phyloP scores from a whole-genome alignment of 768 basidiomycete genomes.

The Trametopsis cervina region DNA sequence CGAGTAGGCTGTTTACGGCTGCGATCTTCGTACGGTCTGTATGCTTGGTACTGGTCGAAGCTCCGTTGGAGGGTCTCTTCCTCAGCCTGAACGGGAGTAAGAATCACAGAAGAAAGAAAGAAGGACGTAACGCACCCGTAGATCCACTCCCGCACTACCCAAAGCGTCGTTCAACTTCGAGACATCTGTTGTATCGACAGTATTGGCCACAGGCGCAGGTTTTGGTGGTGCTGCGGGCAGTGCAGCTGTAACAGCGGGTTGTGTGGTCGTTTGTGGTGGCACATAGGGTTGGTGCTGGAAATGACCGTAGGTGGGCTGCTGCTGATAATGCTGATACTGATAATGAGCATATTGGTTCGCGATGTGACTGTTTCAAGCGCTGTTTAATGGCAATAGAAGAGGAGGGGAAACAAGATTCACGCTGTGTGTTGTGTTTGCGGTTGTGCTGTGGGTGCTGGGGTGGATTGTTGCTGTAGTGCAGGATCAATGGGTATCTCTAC shows the following conservation, averaged over 20 bases:
- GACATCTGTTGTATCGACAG: constrained; percentile 60
- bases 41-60: constrained; percentile 53
- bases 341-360: constrained; percentile 7
- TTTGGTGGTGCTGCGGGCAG: constrained; percentile 7
- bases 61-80: constrained; percentile 73
- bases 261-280: constrained; percentile 12
- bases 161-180: constrained; percentile 79
- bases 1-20: constrained; percentile 66
- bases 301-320: background rate
- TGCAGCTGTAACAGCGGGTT: constrained; percentile 9
- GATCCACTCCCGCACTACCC: constrained; percentile 81
- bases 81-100: constrained; percentile 52
- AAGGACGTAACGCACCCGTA: constrained; percentile 44
- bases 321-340: constrained; percentile 3
- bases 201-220: constrained; percentile 8
- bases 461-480: constrained; percentile 54
- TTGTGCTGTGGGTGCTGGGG: background rate
- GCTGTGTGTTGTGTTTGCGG: constrained; percentile 1
- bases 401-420: no score
- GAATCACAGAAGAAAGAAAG: background rate
- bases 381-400: no score
- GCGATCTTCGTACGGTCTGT: constrained; percentile 70
- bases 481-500: constrained; percentile 59
- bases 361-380: constrained; percentile 7
- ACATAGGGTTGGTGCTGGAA: background rate